Percentiles rank a stretch among this genome's conserved stretches.
These are phyloP conservation scores for Metarhizium guizhouense DNA, from an alignment of 2,329 filamentous ascomycete genomes.

Conservation along the genomic window DNA sequence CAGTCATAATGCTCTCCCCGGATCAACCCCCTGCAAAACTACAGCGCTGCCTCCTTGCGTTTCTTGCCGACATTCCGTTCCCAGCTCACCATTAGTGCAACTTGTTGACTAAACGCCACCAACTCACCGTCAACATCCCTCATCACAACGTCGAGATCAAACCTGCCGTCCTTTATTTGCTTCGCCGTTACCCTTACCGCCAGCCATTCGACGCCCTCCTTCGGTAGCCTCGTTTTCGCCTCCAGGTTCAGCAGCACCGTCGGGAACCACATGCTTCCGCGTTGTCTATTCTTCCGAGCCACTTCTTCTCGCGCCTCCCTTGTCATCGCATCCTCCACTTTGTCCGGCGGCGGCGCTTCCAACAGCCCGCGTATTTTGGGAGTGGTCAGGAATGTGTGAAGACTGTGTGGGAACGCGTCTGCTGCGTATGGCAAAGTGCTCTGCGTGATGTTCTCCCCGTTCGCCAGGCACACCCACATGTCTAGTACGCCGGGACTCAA, in stretches of 20 bases:
- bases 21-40: too few species aligned
- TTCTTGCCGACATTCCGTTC: conserved; percentile 8
- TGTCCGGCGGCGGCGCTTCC: conserved; percentile 25
- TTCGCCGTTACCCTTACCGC: conserved; percentile 57
- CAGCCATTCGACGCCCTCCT: conserved; percentile 62
- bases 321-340: conserved; percentile 40
- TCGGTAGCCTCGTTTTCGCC: conserved; percentile 61
- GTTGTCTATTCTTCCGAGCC: conserved; percentile 18
- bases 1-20: too few species aligned
- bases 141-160: conserved; percentile 64
- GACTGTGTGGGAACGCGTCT: conserved; percentile 45
- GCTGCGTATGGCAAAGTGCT: conserved; percentile 53
- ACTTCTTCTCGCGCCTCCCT: conserved; percentile 67
- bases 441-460: conserved; percentile 54
- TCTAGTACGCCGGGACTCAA: conserved; percentile 12
- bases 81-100: conserved; percentile 13
- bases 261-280: conserved; percentile 61
- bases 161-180: conserved; percentile 58
- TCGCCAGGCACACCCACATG: conserved; percentile 53
- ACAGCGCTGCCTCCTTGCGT: background rate
- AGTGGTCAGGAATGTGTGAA: conserved; percentile 1
- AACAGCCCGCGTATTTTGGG: background rate
- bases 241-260: conserved; percentile 69
- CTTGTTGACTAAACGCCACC: conserved; percentile 19
- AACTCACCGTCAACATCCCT: conserved; percentile 30